phyloP scores from a whole-genome alignment of 192 early-diverging fungal genomes.

The Coemansia sp. region DNA sequence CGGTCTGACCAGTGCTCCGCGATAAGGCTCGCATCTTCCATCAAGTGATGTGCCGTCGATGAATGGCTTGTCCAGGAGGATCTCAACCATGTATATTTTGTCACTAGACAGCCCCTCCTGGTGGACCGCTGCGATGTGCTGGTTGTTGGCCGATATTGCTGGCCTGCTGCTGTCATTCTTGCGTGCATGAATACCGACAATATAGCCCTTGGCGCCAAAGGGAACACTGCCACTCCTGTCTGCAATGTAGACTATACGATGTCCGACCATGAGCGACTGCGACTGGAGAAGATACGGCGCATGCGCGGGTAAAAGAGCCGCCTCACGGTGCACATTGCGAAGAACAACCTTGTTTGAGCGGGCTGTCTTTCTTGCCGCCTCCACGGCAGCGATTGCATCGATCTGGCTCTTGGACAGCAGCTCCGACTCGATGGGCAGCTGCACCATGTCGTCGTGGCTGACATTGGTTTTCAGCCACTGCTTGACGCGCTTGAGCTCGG shows the following conservation, averaged over 20 bases:
- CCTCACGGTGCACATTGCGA: constrained; percentile 44
- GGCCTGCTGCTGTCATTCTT: constrained; percentile 4
- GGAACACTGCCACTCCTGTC: constrained; percentile 68
- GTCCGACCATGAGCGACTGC: constrained; percentile 83
- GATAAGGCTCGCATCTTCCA: constrained; percentile 71
- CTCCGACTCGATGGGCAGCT: constrained; percentile 41
- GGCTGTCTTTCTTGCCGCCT: not conserved
- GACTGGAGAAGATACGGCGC: constrained; percentile 66
- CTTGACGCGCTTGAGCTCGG: constrained; percentile 51
- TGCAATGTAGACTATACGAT: constrained; percentile 78
- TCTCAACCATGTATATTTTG: constrained; percentile 72
- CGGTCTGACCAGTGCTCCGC: constrained; percentile 69
- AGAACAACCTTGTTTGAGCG: constrained; percentile 29
- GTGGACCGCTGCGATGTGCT: constrained; percentile 65
- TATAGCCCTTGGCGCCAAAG: constrained; percentile 77
- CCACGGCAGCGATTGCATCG: constrained; percentile 20
- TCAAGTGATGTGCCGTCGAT: constrained; percentile 78
- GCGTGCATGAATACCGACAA: constrained; percentile 68
- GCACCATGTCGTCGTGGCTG: constrained; percentile 14
- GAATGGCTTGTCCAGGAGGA: constrained; percentile 84
- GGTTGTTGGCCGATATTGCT: constrained; percentile 40
- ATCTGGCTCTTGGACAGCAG: constrained; percentile 30
- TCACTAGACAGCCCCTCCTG: constrained; percentile 47
- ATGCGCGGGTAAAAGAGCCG: constrained; percentile 79
- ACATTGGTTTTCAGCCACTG: constrained; percentile 51